phyloP scores from a whole-genome alignment of 306 rosid species.

The Echinosophora koreensis region DNA sequence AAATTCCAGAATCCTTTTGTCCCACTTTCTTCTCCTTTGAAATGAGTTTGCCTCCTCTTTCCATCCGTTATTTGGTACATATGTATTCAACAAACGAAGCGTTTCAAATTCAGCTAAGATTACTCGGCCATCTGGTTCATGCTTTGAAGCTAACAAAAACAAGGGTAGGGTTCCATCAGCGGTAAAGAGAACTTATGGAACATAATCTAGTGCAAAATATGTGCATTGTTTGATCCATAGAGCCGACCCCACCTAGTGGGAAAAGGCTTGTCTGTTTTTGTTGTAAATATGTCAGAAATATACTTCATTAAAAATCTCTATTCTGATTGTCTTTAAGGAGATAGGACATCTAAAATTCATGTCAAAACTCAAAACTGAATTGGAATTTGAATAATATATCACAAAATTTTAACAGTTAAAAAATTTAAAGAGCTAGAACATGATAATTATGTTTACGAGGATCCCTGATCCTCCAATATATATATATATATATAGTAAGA shows the following conservation, averaged over 20 bases:
- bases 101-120: constrained; percentile 91
- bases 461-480: neutral
- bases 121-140: constrained; percentile 94
- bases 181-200: constrained; percentile 31
- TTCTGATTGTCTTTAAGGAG: neutral
- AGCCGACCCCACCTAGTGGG: no score
- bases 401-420: neutral
- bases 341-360: constrained; percentile 4
- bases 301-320: neutral
- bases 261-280: no score
- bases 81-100: constrained; percentile 82
- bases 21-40: constrained; percentile 98
- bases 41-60: constrained; percentile 95
- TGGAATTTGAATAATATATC: constrained; percentile 19
- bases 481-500: neutral
- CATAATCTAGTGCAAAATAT: constrained; percentile 20
- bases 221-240: neutral
- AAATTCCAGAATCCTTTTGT: constrained; percentile 87
- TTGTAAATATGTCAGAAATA: neutral
- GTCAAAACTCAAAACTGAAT: constrained; percentile 23
- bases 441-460: constrained; percentile 16
- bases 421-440: constrained; percentile 5
- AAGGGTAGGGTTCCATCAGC: constrained; percentile 40
- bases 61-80: constrained; percentile 97
- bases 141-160: constrained; percentile 80